These are phyloP conservation scores for Microsporum audouinii DNA, from an alignment of 2,329 filamentous ascomycete species.

Conservation along the genomic window DNA sequence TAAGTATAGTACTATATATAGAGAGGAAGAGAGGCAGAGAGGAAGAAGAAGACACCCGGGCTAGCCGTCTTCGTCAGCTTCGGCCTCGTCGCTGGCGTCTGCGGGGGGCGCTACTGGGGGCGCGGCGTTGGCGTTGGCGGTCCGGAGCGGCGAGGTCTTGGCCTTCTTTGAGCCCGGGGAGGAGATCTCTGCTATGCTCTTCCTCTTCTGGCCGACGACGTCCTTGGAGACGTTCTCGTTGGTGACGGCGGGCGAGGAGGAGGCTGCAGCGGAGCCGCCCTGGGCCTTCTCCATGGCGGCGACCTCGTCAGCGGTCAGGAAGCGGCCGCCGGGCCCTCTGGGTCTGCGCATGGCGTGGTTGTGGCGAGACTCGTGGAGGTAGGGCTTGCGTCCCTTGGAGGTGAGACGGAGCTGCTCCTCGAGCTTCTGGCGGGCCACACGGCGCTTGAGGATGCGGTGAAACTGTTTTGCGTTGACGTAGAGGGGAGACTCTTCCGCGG, in stretches of 20 bases:
- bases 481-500: conserved; percentile 78
- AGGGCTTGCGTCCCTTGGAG: conserved; percentile 90
- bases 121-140: neutral
- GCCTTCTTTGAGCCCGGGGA: conserved; percentile 38
- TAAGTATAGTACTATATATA: conserved; percentile 8
- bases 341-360: conserved; percentile 97
- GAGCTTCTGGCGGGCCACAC: conserved; percentile 82
- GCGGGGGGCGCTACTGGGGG: neutral
- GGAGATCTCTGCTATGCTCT: conserved; percentile 37
- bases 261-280: conserved; percentile 27
- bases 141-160: neutral
- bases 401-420: conserved; percentile 88
- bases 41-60: conserved; percentile 14
- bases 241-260: conserved; percentile 11
- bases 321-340: conserved; percentile 83
- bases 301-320: conserved; percentile 92
- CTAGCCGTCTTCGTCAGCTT: conserved; percentile 42
- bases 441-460: conserved; percentile 86
- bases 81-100: conserved; percentile 30
- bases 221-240: neutral
- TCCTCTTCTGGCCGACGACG: conserved; percentile 37
- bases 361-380: conserved; percentile 91
- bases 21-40: conserved; percentile 8
- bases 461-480: conserved; percentile 99
- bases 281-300: conserved; percentile 61